Evolutionary conservation across 805 yeast species (phyloP), one percentile per base, ranked within the genome.

Genomic region (Isabelozyma gotoi): DNA sequence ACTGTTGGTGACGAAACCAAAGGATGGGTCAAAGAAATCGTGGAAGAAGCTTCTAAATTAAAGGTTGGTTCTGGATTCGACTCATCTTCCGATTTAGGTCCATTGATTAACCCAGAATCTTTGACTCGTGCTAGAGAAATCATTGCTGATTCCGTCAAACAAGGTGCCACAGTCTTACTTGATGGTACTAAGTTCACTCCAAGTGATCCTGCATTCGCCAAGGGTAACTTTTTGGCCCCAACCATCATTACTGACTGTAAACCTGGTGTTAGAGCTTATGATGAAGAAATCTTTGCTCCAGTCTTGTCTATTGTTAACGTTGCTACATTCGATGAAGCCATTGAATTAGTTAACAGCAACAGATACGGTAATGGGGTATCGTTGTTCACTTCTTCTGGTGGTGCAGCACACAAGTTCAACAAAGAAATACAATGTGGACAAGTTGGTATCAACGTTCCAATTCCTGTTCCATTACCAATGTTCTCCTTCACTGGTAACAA

Each of bases 391-490:
- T 71, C 76, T 27, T 79, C 85, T 1, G 91, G 91, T 10, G 69
- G 85, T 17, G 70, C 78, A n/a, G 85, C 87, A 3, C 84, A 82
- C 63, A 79, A 80, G 59, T 84, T 85, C 71, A 82, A 77, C 60
- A 80, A 75, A 65, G 74, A 80, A 50, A 78, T 84, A 48, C 85
- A 82, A 46, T 81, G 84, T 43, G 91, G 91, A 24, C 90, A 84
- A 65, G 86, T 84, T 40, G 91, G 91, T 43, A 74, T 84, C 53
- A 84, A 84, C 55, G 88, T 84, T 31, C 90, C 91, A 12, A 85
- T 84, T 48, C 91, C 91, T 4, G 91, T 84, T 15, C 91, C 91
- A 39, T 69, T 85, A 61, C 90, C 91, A 46, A 82, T 85, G 87
- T 84, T 84, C 65, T 81, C 88, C 3, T 84, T 84, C 70, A 85